Evolutionary conservation across 352 stramenopile species (phyloP).

Genomic region (Globisporangium emineosum): DNA sequence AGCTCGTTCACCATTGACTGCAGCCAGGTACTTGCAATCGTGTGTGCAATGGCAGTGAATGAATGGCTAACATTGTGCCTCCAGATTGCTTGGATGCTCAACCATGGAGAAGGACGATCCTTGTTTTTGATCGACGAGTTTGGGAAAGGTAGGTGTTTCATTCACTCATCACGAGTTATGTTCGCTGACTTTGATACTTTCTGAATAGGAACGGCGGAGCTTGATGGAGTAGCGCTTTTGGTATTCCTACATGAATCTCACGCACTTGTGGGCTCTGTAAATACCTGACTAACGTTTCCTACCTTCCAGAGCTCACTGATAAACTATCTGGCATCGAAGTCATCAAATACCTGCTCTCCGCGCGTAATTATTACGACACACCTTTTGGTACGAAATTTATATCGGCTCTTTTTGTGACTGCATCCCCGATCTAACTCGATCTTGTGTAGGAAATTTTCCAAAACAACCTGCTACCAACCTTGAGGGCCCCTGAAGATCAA

Average conservation of each 20-base stretch:
- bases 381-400: constrained; percentile 45
- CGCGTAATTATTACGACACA: constrained; percentile 80
- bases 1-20: constrained; percentile 89
- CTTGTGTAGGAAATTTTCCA: constrained; percentile 58
- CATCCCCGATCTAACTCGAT: neutral
- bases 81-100: constrained; percentile 83
- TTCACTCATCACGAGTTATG: neutral
- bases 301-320: constrained; percentile 47
- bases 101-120: constrained; percentile 51
- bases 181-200: neutral
- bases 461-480: constrained; percentile 29
- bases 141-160: constrained; percentile 58
- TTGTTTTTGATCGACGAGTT: constrained; percentile 88
- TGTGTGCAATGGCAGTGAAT: neutral
- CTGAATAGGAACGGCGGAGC: constrained; percentile 56
- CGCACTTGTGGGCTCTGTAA: neutral
- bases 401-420: neutral
- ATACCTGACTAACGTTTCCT: constrained; percentile 1
- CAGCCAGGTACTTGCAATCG: constrained; percentile 53
- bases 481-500: neutral
- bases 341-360: constrained; percentile 27
- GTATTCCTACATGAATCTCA: constrained; percentile 27
- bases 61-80: neutral
- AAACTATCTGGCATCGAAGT: constrained; percentile 47
- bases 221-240: constrained; percentile 73